Evolutionary conservation across 345 rosid genomes (phyloP).

Genomic region (Syzygium grande): DNA sequence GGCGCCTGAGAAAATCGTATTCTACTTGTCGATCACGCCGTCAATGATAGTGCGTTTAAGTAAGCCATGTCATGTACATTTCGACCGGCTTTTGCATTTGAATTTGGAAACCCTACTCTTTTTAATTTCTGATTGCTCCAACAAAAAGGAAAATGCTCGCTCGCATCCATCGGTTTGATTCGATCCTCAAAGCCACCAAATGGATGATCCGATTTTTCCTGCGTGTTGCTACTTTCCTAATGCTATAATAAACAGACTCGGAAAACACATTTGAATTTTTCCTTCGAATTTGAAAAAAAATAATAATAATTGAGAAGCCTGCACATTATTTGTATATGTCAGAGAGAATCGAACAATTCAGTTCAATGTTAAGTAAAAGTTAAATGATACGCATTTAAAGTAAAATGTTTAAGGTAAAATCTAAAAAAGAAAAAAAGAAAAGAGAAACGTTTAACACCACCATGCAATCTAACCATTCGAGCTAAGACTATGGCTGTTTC

Average conservation of each 20-base stretch:
- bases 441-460: no score
- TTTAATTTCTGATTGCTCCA: background rate
- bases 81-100: background rate
- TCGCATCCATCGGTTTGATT: background rate
- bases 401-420: no score
- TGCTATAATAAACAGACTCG: background rate
- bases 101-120: background rate
- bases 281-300: background rate
- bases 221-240: background rate
- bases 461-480: background rate
- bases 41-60: background rate
- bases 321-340: background rate
- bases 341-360: background rate
- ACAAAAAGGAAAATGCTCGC: background rate
- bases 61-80: background rate
- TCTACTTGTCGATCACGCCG: background rate
- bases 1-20: background rate
- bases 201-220: background rate
- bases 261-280: background rate
- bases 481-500: background rate
- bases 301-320: background rate
- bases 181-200: background rate
- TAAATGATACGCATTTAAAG: background rate
- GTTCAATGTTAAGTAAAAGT: background rate
- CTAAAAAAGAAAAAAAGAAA: no score